Evolutionary conservation across 2,329 filamentous ascomycete species (phyloP), one percentile per base, ranked within the genome.

Genomic region (Hypoxylon sp.): DNA sequence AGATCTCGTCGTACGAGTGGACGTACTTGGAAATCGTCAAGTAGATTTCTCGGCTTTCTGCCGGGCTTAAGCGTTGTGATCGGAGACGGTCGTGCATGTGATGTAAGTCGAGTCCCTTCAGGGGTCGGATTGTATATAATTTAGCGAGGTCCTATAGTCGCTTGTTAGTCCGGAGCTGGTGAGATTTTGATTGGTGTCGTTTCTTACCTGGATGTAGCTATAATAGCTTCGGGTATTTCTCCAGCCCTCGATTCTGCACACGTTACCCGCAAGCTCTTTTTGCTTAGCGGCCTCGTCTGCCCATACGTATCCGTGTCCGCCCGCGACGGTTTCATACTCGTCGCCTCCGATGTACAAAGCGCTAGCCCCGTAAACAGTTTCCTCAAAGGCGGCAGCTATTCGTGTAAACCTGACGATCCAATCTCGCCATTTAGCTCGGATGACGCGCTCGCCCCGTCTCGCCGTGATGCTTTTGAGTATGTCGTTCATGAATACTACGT

Each of bases 251-350:
- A 99, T 97, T 62, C 96, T 88, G 63, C 93, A 93, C 51, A 96
- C 93, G 68, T 97, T 97, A 2, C 94, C 95, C 15, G 94, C 92
- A 39, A 99, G 87, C 80, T 99, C 96, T 74, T 91, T 91, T 74
- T 92, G 87, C 80, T 93, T 95, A 6, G 91, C 87, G 44, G 85
- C 83, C 62, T 98, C 93, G 74, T 97, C 93, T 2, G 91, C 82
- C 96, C 96, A 99, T 35, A 99, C 95, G 77, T 97, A 98, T 44
- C 96, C 96, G 78, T 98, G 96, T 0, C 95, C 95, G 11, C 87
- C 85, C 3, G 86, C 83, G 39, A 82, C 82, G 65, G 85, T 81
- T 42, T 91, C 89, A 44, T 86, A 84, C 75, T 94, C 92, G 72
- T 93, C 91, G 11, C 91, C 89, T 4, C 92, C 93, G 65, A 97